phyloP scores from a whole-genome alignment of 345 rosid species.

The Bruguiera parviflora region DNA sequence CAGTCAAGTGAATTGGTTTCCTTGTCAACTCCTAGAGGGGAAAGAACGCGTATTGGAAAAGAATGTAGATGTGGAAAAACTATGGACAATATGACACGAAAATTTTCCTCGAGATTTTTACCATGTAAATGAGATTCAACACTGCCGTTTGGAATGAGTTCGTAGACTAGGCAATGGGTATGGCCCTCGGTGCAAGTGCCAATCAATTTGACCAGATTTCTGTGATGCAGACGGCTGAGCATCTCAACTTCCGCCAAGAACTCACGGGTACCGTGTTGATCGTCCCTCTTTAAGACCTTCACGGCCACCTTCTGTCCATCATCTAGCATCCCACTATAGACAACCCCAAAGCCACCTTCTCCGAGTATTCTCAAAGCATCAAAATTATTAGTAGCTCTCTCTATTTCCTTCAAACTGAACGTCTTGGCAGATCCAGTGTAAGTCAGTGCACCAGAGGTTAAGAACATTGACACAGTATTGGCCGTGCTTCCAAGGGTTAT shows the following conservation, averaged over 20 bases:
- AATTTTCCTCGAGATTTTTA: constrained; percentile 8
- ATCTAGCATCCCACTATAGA: constrained; percentile 49
- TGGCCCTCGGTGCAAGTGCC: constrained; percentile 55
- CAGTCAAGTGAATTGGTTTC: constrained; percentile 53
- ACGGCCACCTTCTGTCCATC: constrained; percentile 65
- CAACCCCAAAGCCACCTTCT: constrained; percentile 76
- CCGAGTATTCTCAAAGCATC: constrained; percentile 52
- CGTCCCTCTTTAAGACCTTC: constrained; percentile 66
- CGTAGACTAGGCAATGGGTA: constrained; percentile 58
- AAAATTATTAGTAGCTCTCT: constrained; percentile 51
- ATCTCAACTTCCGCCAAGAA: constrained; percentile 79
- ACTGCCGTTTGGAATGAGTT: constrained; percentile 68
- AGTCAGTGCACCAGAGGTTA: constrained; percentile 37
- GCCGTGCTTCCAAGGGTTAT: constrained; percentile 24
- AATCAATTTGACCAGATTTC: constrained; percentile 60
- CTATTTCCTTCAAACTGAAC: constrained; percentile 42
- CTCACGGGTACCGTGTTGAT: constrained; percentile 56
- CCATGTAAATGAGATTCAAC: constrained; percentile 73
- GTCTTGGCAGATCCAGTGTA: constrained; percentile 54
- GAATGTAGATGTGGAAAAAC: neutral
- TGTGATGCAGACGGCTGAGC: constrained; percentile 76
- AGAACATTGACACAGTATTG: constrained; percentile 35
- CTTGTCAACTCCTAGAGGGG: constrained; percentile 48
- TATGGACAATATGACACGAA: neutral
- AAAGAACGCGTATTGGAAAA: neutral